A percentile compares a stretch with the other conserved stretches of the same genome.
Conservation (phyloP, 768 basidiomycete species). For the Lactarius pseudohatsudake region DNA sequence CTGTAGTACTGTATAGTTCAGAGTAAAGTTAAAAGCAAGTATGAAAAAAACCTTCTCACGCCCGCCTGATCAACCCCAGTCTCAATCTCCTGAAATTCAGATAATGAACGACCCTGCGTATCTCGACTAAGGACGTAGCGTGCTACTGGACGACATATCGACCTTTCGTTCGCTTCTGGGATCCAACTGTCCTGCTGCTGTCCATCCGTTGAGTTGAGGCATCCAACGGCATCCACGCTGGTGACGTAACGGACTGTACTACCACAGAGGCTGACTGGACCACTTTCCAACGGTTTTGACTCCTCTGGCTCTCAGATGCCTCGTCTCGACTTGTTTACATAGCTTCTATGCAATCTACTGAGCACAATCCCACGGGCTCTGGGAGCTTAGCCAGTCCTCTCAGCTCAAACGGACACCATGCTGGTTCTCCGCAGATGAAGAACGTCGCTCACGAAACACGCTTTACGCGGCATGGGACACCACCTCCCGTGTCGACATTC, state of each 20-base stretch:
- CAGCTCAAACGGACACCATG: constrained; percentile 29
- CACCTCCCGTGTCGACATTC: constrained; percentile 27
- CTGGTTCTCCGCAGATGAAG: constrained; percentile 3
- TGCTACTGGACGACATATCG: background rate
- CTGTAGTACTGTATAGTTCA: background rate
- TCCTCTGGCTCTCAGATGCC: background rate
- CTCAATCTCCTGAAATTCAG: background rate
- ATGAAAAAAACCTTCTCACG: constrained; percentile 24
- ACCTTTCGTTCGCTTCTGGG: background rate
- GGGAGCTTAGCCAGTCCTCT: constrained; percentile 18
- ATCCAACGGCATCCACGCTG: background rate
- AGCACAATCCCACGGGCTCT: constrained; percentile 10
- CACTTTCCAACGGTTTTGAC: constrained; percentile 8
- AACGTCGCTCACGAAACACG: constrained; percentile 11
- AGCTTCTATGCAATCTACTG: constrained; percentile 13
- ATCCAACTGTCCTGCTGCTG: background rate
- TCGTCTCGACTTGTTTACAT: background rate
- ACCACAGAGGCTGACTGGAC: constrained; percentile 24
- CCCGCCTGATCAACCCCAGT: background rate
- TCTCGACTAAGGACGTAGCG: background rate
- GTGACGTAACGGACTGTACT: constrained; percentile 12
- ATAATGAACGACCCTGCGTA: background rate
- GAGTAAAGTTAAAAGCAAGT: background rate
- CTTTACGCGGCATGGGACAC: constrained; percentile 1
- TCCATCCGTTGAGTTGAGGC: background rate